Percentiles rank a stretch among this genome's conserved stretches.
Conservation (phyloP, 441 rosid species). For the Populus hybrid region DNA sequence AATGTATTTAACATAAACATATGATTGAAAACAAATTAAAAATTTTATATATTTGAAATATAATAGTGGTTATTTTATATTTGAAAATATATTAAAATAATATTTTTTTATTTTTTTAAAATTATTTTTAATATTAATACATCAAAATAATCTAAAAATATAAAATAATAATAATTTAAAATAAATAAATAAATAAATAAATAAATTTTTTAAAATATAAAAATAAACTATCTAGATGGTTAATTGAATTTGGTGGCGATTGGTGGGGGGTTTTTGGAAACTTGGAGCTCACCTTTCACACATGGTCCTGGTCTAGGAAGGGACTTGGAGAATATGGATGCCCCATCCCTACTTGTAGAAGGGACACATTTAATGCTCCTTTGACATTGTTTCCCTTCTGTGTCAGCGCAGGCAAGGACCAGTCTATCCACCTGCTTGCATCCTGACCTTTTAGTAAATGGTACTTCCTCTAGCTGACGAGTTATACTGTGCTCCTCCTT, state of each 20-base stretch:
- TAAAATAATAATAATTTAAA: too few species aligned
- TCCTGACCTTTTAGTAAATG: neutral
- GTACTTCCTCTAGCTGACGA: neutral
- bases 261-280: neutral
- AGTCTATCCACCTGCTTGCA: neutral
- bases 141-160: too few species aligned
- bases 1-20: too few species aligned
- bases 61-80: too few species aligned
- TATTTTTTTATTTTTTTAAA: too few species aligned
- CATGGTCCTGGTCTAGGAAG: neutral
- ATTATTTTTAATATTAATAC: too few species aligned
- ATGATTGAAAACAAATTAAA: too few species aligned
- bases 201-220: too few species aligned
- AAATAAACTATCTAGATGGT: neutral
- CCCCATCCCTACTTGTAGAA: neutral
- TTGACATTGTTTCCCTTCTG: neutral
- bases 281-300: neutral
- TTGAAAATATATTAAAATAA: too few species aligned
- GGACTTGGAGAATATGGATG: constrained; percentile 3
- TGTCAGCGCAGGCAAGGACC: neutral
- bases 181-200: too few species aligned
- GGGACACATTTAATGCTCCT: constrained; percentile 19
- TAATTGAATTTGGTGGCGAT: constrained; percentile 17
- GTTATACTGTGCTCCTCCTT: neutral
- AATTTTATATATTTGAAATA: too few species aligned